Evolutionary conservation across 441 rosid genomes (phyloP), one percentile per base, ranked within the genome.

Genomic region (Erysimum cheiri): DNA sequence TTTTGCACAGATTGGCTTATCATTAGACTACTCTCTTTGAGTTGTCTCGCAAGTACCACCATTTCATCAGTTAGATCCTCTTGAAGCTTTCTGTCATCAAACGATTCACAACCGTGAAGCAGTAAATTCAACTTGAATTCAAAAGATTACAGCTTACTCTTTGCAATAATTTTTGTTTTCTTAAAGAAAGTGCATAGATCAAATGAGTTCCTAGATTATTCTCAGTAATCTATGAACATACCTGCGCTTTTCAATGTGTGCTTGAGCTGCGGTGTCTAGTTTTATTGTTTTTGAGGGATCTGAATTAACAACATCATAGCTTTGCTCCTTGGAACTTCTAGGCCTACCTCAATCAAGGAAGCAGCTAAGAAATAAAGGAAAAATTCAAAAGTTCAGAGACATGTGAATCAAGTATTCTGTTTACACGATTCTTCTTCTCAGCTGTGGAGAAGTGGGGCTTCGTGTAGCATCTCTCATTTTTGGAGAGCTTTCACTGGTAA

Each of bases 51-150:
- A 81, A 94, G 85, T 43, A 73, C 91, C 39, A 92, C 99, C 98
- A 94, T 94, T 81, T 94, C 99, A 83, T 88, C 98, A 0, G 96
- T 90, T 70, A 92, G 80, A 72, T 85, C 90, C 40, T 93, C 98
- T 56, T 94, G 98, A 77, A 92, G 86, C 78, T 85, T 80, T 75
- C 96, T 90, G 88, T 41, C 43, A 55, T 36, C 49, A 46, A 58
- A 56, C 36, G 17, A 71, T 7, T 22, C 40, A 64, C 64, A 46
- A 36, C 1, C 41, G 48, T 10, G n/a, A 29, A 17, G 58, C 9
- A 10, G 8, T 17, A 64, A 12, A 26, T 49, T 40, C 67, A 44
- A 14, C 62, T 29, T 37, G 3, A 29, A 41, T 15, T 39, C 13
- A 50, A 40, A 11, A 17, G 54, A 14, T 12, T 15, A 11, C 6